Percentiles rank a stretch among this genome's conserved stretches.
phyloP scores from a whole-genome alignment of 805 yeast genomes.

The Candida caryicola region DNA sequence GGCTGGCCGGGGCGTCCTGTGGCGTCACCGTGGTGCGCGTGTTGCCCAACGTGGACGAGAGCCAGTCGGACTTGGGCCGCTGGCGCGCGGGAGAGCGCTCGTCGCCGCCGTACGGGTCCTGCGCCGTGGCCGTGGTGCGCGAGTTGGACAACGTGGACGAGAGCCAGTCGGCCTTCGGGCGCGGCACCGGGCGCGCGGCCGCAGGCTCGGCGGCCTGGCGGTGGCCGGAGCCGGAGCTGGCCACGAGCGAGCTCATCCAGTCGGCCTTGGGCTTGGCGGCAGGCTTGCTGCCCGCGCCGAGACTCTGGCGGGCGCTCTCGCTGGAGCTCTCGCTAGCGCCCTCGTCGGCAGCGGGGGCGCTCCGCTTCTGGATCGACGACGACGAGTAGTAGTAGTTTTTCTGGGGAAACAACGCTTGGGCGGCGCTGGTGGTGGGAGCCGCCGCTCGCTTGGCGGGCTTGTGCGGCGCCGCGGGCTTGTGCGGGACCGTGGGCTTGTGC shows the following conservation, averaged over 20 bases:
- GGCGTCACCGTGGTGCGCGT: constrained; percentile 7
- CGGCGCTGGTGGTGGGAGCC: no score
- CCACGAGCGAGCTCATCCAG: constrained; percentile 7
- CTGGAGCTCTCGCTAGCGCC: background rate
- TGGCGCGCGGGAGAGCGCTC: constrained; percentile 1
- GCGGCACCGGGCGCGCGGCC: background rate
- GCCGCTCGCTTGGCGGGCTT: no score
- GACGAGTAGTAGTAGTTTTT: constrained; percentile 11
- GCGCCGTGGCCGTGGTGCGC: constrained; percentile 7
- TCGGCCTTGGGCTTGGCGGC: constrained; percentile 6
- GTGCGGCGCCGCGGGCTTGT: no score
- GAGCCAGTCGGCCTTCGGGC: constrained; percentile 14
- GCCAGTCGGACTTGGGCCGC: constrained; percentile 12
- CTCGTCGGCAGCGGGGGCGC: background rate
- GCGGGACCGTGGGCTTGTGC: no score
- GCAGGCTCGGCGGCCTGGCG: background rate
- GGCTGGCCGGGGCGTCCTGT: constrained; percentile 4
- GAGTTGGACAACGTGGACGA: constrained; percentile 12
- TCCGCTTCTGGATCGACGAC: constrained; percentile 8
- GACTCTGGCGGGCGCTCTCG: background rate
- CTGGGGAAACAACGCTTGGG: constrained; percentile 12
- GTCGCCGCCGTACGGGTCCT: constrained; percentile 4
- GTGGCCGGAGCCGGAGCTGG: constrained; percentile 1
- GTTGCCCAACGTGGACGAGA: constrained; percentile 13
- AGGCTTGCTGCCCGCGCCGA: background rate